Evolutionary conservation across 2,329 filamentous ascomycete genomes (phyloP).

Genomic region (Colletotrichum australisinense): DNA sequence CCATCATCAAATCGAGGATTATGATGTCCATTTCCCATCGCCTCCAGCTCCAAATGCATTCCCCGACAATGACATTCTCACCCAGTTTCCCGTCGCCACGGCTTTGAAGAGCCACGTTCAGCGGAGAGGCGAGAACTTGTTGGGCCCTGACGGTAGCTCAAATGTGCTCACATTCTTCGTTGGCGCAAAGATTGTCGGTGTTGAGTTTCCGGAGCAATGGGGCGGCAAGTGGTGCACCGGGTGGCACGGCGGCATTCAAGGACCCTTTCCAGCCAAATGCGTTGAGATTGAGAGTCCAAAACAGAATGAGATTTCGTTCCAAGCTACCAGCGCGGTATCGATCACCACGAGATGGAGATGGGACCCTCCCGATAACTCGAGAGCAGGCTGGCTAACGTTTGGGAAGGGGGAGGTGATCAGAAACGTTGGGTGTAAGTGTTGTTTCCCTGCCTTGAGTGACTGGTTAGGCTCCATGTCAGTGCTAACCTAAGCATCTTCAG

Average conservation of each 20-base stretch:
- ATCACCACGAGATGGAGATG: constrained; percentile 46
- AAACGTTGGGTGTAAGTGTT: constrained; percentile 51
- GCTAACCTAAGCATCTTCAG: constrained; percentile 30
- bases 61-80: constrained; percentile 40
- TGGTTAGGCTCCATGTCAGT: neutral
- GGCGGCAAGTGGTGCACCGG: constrained; percentile 49
- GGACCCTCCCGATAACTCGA: constrained; percentile 34
- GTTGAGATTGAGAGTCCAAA: constrained; percentile 42
- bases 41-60: constrained; percentile 38
- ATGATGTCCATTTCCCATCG: constrained; percentile 52
- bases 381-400: constrained; percentile 42
- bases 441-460: no score
- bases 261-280: constrained; percentile 43
- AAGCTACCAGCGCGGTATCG: constrained; percentile 24
- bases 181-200: constrained; percentile 45
- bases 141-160: constrained; percentile 45
- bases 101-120: constrained; percentile 49
- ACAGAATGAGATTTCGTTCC: constrained; percentile 33
- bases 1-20: constrained; percentile 40
- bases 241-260: constrained; percentile 46
- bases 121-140: constrained; percentile 46
- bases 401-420: constrained; percentile 62
- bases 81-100: constrained; percentile 46
- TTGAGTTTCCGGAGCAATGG: constrained; percentile 48
- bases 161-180: constrained; percentile 53